Base-by-base conservation (phyloP, 805 yeast species). In the Zygosaccharomyces gambellarensis region DNA sequence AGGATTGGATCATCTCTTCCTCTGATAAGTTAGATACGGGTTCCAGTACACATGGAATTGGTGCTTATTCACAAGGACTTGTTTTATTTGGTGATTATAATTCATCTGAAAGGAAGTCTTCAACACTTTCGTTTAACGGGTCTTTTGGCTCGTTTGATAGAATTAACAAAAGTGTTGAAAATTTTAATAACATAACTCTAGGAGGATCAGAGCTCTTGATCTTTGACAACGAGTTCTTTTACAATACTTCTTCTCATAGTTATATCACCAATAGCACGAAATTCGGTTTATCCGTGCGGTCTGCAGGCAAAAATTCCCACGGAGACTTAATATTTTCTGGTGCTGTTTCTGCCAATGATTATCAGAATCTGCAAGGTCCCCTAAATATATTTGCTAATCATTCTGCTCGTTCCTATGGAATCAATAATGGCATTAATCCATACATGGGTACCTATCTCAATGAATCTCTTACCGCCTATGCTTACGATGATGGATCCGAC, bases 401-500 rank as follows among this genome's bases (percentile, higher is more conserved):
- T 3, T 28, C 51, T 12, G 27, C 48, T 6, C 19, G 11, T n/a
- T 9, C 39, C 1, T 19, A 40, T 50, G 36, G 27, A 7, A 28
- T 41, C 3, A 25, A 36, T 5, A 36, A 30, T 14, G 42, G 54
- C 7, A 40, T 49, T 14, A 43, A 38, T 7, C 58, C 62, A 7
- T 68, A 63, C 44, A 53, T 62, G 45, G 81, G 78, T 11, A 54
- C 65, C 1, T 74, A 64, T 52, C 57, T 74, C 42, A 83, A 86
- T 61, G 69, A 70, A 10, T 62, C 82, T 0, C 52, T 75, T 9
- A 68, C 82, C 36, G 76, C 78, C 0, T 65, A 85, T 43, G 90
- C 87, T 7, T 94, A 92, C 19, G 64, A 69, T 3, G 72, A 73
- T 11, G 55, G 54, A 14, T 32, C 46, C 48, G 5, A 23, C 36